Evolutionary conservation across 495 filamentous ascomycete genomes (phyloP).

Genomic region (Glonium stellatum): DNA sequence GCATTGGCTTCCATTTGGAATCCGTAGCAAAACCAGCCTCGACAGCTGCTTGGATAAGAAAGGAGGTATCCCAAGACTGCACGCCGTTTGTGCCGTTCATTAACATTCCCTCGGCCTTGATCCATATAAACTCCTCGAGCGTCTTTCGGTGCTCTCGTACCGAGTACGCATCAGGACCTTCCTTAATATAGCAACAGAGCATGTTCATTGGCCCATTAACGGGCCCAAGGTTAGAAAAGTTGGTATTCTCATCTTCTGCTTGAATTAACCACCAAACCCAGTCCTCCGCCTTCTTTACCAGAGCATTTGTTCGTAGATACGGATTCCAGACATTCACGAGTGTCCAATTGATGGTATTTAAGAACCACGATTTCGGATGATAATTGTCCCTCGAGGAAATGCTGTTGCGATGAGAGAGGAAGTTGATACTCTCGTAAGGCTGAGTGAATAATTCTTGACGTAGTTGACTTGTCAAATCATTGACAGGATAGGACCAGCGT

Average conservation of each 20-base stretch:
- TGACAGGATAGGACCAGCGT: conserved; percentile 63
- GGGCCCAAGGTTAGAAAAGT: conserved; percentile 77
- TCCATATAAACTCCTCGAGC: conserved; percentile 81
- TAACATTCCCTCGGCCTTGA: conserved; percentile 87
- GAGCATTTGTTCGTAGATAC: conserved; percentile 50
- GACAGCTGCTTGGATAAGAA: conserved; percentile 72
- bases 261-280: conserved; percentile 72
- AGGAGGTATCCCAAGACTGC: conserved; percentile 92
- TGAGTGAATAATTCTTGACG: conserved; percentile 80
- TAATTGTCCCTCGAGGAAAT: conserved; percentile 80
- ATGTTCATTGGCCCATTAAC: conserved; percentile 87
- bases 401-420: conserved; percentile 68
- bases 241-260: conserved; percentile 87
- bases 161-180: conserved; percentile 69
- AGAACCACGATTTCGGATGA: conserved; percentile 79
- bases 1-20: conserved; percentile 73
- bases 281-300: conserved; percentile 62
- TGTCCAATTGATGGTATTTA: conserved; percentile 67
- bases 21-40: conserved; percentile 73
- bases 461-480: conserved; percentile 61
- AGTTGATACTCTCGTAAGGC: conserved; percentile 71
- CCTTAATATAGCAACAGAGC: conserved; percentile 71
- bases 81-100: conserved; percentile 95
- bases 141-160: conserved; percentile 74
- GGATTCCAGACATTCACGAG: conserved; percentile 75